Evolutionary conservation across 805 yeast species (phyloP).

Genomic region (Wickerhamiella azymoides): DNA sequence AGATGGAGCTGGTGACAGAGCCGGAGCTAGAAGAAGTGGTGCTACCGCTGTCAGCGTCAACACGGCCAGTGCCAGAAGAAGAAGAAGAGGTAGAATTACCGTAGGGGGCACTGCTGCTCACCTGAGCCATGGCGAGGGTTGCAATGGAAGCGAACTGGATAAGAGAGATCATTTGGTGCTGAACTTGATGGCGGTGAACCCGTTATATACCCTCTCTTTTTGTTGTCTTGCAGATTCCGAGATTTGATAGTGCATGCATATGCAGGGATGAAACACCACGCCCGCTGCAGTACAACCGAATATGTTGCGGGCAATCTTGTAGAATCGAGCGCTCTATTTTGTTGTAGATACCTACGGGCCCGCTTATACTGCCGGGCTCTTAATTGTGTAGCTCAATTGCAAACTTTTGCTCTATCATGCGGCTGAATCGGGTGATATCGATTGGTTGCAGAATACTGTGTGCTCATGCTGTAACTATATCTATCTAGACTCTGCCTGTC

Average conservation of each 20-base stretch:
- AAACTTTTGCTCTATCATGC: no score
- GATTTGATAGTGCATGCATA: background rate
- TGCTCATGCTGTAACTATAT: no score
- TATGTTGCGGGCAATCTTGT: no score
- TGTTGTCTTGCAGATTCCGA: background rate
- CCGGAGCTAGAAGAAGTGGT: background rate
- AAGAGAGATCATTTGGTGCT: background rate
- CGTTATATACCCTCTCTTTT: background rate
- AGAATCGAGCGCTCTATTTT: no score
- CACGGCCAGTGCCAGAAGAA: background rate
- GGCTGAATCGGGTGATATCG: no score
- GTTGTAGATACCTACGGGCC: no score
- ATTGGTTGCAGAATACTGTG: no score
- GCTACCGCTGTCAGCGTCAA: background rate
- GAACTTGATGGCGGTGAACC: background rate
- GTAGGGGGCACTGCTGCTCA: background rate
- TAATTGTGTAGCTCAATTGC: no score
- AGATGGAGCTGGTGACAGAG: background rate
- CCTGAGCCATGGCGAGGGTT: background rate
- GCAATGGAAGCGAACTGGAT: background rate
- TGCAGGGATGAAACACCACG: background rate
- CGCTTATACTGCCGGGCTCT: no score
- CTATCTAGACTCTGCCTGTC: no score
- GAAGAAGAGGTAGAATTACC: background rate
- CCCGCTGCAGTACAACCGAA: no score